Evolutionary conservation across 192 early-diverging fungal species (phyloP).

Genomic region (Coemansia sp.): DNA sequence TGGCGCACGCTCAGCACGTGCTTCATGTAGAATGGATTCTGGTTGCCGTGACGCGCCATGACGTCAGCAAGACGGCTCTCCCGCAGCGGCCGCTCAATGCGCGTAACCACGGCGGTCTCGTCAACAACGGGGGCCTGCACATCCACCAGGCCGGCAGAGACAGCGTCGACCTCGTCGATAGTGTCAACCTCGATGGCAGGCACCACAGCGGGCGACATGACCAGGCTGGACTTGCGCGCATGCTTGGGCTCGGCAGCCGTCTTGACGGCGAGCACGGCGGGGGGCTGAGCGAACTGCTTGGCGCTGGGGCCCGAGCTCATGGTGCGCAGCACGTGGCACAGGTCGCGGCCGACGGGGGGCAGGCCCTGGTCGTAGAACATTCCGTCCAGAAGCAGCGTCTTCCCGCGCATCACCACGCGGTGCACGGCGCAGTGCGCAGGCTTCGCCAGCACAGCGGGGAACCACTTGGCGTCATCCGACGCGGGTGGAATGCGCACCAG

Average conservation of each 20-base stretch:
- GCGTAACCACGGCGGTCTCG: neutral
- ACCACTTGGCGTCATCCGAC: constrained; percentile 41
- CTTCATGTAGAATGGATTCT: constrained; percentile 86
- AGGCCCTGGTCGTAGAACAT: constrained; percentile 48
- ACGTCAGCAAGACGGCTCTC: constrained; percentile 40
- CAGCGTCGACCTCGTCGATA: constrained; percentile 22
- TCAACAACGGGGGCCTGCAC: neutral
- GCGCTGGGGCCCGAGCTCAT: constrained; percentile 49
- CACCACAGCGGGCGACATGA: neutral
- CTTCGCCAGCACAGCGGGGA: constrained; percentile 57
- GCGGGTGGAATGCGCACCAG: constrained; percentile 48
- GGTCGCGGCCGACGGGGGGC: constrained; percentile 49
- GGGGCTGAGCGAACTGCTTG: constrained; percentile 36
- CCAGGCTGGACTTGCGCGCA: constrained; percentile 5
- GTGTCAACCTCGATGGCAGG: constrained; percentile 13
- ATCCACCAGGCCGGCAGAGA: neutral
- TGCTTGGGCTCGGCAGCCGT: constrained; percentile 8
- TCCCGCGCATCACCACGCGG: constrained; percentile 87
- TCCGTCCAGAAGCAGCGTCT: constrained; percentile 88
- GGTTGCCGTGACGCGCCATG: constrained; percentile 42
- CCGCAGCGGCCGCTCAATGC: constrained; percentile 22
- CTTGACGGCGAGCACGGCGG: constrained; percentile 12
- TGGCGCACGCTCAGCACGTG: constrained; percentile 90
- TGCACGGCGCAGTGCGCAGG: constrained; percentile 72
- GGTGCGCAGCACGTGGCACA: constrained; percentile 40